Conservation (phyloP, 1,284 basidiomycete genomes). For the Boletellus deceptivus region DNA sequence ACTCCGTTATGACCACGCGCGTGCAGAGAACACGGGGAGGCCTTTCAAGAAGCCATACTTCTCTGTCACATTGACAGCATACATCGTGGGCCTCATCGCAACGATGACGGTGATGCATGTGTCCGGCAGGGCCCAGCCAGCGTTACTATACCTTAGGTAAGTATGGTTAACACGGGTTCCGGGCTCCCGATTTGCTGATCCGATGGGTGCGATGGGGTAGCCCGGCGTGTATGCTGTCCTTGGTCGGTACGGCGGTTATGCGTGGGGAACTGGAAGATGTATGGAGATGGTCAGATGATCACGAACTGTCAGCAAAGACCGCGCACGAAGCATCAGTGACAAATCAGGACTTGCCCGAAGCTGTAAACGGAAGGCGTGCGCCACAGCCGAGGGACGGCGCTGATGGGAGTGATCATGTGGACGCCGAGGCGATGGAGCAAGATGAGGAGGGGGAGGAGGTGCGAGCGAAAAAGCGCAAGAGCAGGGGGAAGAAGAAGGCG, state of each 20-base stretch:
- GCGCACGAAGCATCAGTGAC: conserved; percentile 8
- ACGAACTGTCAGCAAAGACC: conserved; percentile 26
- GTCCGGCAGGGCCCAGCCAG: conserved; percentile 83
- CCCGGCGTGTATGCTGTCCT: conserved; percentile 67
- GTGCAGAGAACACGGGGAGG: conserved; percentile 33
- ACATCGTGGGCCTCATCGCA: conserved; percentile 72
- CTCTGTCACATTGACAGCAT: conserved; percentile 66
- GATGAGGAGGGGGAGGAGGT: conserved; percentile 15
- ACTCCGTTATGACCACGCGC: conserved; percentile 81
- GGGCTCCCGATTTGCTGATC: conserved; percentile 4
- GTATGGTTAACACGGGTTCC: conserved; percentile 24
- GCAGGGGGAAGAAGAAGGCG: conserved; percentile 18
- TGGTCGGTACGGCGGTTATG: conserved; percentile 49
- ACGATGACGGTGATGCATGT: conserved; percentile 91
- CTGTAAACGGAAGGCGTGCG: conserved; percentile 16
- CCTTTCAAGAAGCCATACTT: conserved; percentile 80
- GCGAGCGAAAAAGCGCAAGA: conserved; percentile 23
- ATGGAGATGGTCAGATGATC: conserved; percentile 63
- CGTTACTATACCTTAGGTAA: conserved; percentile 88
- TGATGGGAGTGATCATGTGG: conserved; percentile 11
- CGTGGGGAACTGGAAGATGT: conserved; percentile 60
- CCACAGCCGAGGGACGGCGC: conserved; percentile 15
- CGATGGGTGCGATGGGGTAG: conserved; percentile 33
- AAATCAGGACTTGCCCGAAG: conserved; percentile 15
- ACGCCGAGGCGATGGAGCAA: conserved; percentile 9